A percentile compares a stretch with the other conserved stretches of the same genome.
phyloP scores from a whole-genome alignment of 2,329 filamentous ascomycete genomes.

The Colletotrichum coccodes region DNA sequence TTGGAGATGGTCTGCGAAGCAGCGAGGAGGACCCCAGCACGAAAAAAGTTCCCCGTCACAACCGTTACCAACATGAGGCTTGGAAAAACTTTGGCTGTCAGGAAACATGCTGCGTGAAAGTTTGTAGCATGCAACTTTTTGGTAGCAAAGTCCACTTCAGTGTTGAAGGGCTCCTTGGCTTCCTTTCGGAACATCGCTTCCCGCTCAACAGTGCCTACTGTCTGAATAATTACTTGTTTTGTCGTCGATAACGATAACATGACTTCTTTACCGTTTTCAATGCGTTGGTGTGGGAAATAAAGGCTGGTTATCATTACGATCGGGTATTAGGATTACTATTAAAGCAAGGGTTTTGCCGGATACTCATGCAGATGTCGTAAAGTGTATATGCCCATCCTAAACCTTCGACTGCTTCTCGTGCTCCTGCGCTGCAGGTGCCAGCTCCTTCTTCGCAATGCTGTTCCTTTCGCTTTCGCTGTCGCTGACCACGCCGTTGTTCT shows the following conservation, averaged over 20 bases:
- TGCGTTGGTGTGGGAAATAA: neutral
- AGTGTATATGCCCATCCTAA: neutral
- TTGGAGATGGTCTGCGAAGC: neutral
- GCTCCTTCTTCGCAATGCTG: conserved; percentile 9
- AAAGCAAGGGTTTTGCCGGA: neutral
- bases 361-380: neutral
- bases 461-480: conserved; percentile 15
- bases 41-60: neutral
- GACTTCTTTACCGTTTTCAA: neutral
- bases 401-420: conserved; percentile 9
- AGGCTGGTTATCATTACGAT: neutral
- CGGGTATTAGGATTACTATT: conserved; percentile 18
- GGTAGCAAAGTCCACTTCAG: neutral
- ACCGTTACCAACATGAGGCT: no score
- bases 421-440: neutral
- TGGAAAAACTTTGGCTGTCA: neutral
- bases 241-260: neutral
- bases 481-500: conserved; percentile 13
- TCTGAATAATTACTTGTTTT: neutral
- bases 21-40: neutral
- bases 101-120: no score
- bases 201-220: neutral
- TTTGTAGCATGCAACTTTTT: neutral
- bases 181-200: no score
- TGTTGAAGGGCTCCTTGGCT: neutral